Percentiles rank a stretch among this genome's conserved stretches.
phyloP scores from a whole-genome alignment of 1,284 basidiomycete species.

The Paramarasmius palmivorus region DNA sequence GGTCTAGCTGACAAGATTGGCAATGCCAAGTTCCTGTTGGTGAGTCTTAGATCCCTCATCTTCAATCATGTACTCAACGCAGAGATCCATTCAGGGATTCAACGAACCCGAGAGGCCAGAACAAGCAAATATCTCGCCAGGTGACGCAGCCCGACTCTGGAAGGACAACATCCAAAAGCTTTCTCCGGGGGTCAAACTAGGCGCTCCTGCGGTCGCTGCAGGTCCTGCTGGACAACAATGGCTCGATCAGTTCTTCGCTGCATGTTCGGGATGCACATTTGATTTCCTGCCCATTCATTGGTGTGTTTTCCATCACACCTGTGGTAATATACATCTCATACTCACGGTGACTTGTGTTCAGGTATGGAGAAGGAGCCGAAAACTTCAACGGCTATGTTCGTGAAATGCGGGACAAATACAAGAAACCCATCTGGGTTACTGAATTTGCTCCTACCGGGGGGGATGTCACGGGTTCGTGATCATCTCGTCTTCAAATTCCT shows the following conservation, averaged over 20 bases:
- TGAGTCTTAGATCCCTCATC: slow-evolving; percentile 1
- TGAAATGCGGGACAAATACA: slow-evolving; percentile 5
- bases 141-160: slow-evolving; percentile 10
- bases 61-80: background rate
- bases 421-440: slow-evolving; percentile 13
- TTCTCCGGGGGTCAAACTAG: slow-evolving; percentile 8
- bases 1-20: background rate
- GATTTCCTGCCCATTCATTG: slow-evolving; percentile 15
- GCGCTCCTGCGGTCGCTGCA: slow-evolving; percentile 12
- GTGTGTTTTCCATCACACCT: background rate
- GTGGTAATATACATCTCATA: background rate
- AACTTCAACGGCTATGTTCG: slow-evolving; percentile 10
- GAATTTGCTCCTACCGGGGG: slow-evolving; percentile 12
- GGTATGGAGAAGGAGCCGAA: slow-evolving; percentile 13
- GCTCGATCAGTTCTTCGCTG: slow-evolving; percentile 10
- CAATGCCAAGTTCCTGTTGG: slow-evolving; percentile 8
- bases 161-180: slow-evolving; percentile 12
- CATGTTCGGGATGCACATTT: slow-evolving; percentile 9
- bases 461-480: slow-evolving; percentile 6
- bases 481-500: background rate
- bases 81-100: slow-evolving; percentile 7
- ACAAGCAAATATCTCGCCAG: slow-evolving; percentile 8
- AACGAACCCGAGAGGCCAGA: slow-evolving; percentile 12
- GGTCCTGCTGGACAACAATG: slow-evolving; percentile 6
- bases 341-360: background rate